Percentiles rank a stretch among this genome's conserved stretches.
Conservation (phyloP, 257 asterid genomes). For the Solanum rostratum region DNA sequence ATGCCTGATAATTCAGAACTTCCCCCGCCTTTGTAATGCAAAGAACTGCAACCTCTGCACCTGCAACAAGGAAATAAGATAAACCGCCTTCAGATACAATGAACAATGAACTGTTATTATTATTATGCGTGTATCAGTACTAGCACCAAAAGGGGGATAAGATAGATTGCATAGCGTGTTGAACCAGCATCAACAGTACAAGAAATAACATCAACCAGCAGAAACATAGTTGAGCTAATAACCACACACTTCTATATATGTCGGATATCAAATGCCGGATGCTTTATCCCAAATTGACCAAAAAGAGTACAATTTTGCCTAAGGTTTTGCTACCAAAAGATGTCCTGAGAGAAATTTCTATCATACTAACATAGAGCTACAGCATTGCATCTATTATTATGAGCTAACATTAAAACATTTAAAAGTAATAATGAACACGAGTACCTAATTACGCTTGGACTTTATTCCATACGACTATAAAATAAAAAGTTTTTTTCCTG, state of each 20-base stretch:
- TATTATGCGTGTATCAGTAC: neutral
- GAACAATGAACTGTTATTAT: neutral
- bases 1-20: constrained; percentile 86
- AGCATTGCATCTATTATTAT: neutral
- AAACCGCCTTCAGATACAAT: neutral
- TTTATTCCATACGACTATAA: neutral
- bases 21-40: constrained; percentile 92
- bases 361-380: neutral
- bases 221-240: neutral
- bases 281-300: neutral
- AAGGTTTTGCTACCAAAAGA: neutral
- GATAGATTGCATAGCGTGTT: neutral
- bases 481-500: neutral
- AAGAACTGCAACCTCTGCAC: constrained; percentile 97
- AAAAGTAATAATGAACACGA: neutral
- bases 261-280: too few relatives aligned
- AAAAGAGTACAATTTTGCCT: neutral
- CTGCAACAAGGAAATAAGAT: constrained; percentile 24
- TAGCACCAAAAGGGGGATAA: neutral
- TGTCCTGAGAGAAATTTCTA: neutral
- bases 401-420: neutral
- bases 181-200: neutral
- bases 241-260: neutral
- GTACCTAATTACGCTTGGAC: neutral
- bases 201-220: neutral